A percentile compares a stretch with the other conserved stretches of the same genome.
Conservation (phyloP, 805 yeast species). For the Cyberlindnera suaveolens region DNA sequence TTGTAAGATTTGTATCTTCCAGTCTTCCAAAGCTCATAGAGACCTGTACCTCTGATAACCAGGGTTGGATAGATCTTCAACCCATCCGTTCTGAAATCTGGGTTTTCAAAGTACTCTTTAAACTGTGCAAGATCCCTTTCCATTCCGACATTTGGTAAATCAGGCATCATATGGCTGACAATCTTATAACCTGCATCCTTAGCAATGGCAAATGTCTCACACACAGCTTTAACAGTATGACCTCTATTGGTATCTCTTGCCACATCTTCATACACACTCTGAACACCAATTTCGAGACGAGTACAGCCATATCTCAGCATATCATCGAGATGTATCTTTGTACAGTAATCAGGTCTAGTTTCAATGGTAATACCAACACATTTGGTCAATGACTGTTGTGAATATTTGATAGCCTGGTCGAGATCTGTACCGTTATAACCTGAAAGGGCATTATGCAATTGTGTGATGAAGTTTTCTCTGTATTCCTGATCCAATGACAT, state of each 20-base stretch:
- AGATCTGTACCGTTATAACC: conserved; percentile 84
- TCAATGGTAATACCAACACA: conserved; percentile 99
- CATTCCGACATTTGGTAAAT: conserved; percentile 97
- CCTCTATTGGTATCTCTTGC: conserved; percentile 98
- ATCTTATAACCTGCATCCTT: conserved; percentile 98
- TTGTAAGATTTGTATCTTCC: conserved; percentile 92
- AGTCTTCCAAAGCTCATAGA: conserved; percentile 95
- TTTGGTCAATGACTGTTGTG: conserved; percentile 91
- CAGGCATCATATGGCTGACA: conserved; percentile 99
- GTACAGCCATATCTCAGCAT: conserved; percentile 97
- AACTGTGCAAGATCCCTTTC: conserved; percentile 96
- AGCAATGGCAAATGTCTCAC: conserved; percentile 93
- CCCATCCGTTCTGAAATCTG: conserved; percentile 95
- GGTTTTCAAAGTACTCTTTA: conserved; percentile 93
- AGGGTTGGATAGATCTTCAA: conserved; percentile 91
- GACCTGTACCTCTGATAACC: conserved; percentile 95
- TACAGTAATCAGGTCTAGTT: conserved; percentile 97
- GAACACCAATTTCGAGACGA: conserved; percentile 94
- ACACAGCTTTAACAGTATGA: conserved; percentile 92
- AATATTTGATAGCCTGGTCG: conserved; percentile 84
- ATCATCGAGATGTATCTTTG: conserved; percentile 90
- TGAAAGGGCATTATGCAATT: conserved; percentile 89
- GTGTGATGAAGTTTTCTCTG: conserved; percentile 83
- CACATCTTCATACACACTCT: conserved; percentile 94
- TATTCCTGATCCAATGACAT: conserved; percentile 91